Evolutionary conservation across 2,329 filamentous ascomycete species (phyloP).

Genomic region (Penicillium rolfsii): DNA sequence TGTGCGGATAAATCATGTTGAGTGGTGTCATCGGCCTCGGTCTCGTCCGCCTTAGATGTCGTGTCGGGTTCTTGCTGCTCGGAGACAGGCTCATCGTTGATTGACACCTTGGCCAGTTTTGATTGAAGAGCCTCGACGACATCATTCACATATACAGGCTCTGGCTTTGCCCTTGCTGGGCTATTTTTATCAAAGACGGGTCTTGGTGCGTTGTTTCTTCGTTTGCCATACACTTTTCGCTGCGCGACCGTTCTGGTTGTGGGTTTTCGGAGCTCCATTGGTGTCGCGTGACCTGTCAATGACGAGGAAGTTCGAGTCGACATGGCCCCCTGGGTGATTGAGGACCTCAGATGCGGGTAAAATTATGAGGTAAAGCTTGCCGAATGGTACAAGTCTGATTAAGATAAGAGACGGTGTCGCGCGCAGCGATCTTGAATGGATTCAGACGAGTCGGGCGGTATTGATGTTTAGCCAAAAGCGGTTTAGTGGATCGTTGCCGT

Average conservation of each 20-base stretch:
- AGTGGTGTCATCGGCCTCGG: neutral
- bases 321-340: constrained; percentile 13
- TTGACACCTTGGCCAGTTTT: constrained; percentile 35
- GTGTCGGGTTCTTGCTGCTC: neutral
- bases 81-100: constrained; percentile 23
- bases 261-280: constrained; percentile 25
- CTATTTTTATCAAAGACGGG: constrained; percentile 42
- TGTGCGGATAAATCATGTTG: neutral
- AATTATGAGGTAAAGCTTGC: neutral
- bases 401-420: neutral
- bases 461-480: constrained; percentile 34
- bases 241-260: constrained; percentile 33
- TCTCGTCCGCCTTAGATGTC: neutral
- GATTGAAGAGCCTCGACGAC: constrained; percentile 29
- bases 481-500: constrained; percentile 35
- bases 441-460: constrained; percentile 15
- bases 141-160: constrained; percentile 14
- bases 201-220: constrained; percentile 38
- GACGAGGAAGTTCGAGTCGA: constrained; percentile 18
- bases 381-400: neutral
- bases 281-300: constrained; percentile 25
- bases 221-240: constrained; percentile 43
- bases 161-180: constrained; percentile 18
- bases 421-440: neutral
- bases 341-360: neutral